Evolutionary conservation across 495 filamentous ascomycete genomes (phyloP), one percentile per base, ranked within the genome.

Genomic region (Hyaloscypha variabilis): DNA sequence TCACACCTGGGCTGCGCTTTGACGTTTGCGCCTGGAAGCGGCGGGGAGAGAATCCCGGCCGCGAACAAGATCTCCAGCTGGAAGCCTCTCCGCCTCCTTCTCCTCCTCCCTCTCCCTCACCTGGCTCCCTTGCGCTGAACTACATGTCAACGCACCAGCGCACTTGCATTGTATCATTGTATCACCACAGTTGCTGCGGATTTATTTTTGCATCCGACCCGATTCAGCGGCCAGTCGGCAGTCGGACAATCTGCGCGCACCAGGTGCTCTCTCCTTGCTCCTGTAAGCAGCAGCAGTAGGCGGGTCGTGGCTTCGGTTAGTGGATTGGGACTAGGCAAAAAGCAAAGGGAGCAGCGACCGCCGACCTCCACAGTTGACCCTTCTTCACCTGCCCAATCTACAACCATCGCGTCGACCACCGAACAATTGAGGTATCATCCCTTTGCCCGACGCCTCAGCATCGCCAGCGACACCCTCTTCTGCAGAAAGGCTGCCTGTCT

Each of bases 331-430:
- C 31, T 34, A 34, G 31, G 8, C 31, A 34, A 34, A 34, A 34
- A 34, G 31, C 31, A 34, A 3, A 34, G 31, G 31, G 31, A 34
- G 31, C 31, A 57, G 54, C 51, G 55, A 63, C 42, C 60, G 54
- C 60, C 51, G 55, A 63, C 42, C 60, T 63, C 60, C 59, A 51
- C 62, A 64, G 42, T 66, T 8, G 62, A 58, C 59, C 65, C 69
- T 64, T 68, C 67, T 54, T 66, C 72, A 71, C 65, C 73, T 69
- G 62, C 61, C 68, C 63, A 61, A 30, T 52, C 69, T 64, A 65
- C 71, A 62, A 63, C 55, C 63, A 51, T 57, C 62, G 67, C 66
- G 53, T 66, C 70, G 66, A 67, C 65, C 53, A 71, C 68, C 69
- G 60, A 69, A 63, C 54, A 57, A 57, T 57, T 57, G 54, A 57